Evolutionary conservation across 352 stramenopile genomes (phyloP).

Genomic region (Globisporangium spinosum): DNA sequence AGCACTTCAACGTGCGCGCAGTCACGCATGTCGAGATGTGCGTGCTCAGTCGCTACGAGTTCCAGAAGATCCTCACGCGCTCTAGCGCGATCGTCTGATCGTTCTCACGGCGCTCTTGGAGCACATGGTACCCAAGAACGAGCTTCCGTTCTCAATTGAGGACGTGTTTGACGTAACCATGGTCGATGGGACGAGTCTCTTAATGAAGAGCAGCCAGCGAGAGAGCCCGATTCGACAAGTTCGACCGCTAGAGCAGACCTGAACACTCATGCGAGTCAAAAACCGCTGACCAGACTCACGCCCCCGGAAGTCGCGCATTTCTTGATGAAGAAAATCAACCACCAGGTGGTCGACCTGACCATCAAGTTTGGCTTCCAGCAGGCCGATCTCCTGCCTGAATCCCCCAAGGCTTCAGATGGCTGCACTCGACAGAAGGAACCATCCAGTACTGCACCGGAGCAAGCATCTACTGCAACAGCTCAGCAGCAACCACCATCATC

Average conservation of each 20-base stretch:
- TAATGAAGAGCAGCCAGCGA: not conserved
- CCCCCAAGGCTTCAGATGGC: not conserved
- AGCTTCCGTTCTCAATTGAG: conserved; percentile 15
- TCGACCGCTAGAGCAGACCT: not conserved
- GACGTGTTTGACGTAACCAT: not conserved
- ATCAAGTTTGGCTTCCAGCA: conserved; percentile 15
- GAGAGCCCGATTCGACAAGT: not conserved
- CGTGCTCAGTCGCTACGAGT: conserved; percentile 30
- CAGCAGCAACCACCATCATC: not conserved
- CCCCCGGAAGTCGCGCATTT: not conserved
- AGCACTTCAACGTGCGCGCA: conserved; percentile 36
- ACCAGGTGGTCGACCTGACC: not conserved
- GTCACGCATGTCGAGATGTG: conserved; percentile 49
- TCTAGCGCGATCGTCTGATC: conserved; percentile 27
- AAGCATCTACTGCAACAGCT: not conserved
- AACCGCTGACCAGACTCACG: not conserved
- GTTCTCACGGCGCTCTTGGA: conserved; percentile 36
- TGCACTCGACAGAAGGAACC: too few relatives aligned
- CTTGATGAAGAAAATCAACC: conserved; percentile 5
- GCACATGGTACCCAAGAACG: conserved; percentile 31
- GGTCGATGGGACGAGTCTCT: not conserved
- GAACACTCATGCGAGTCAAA: not conserved
- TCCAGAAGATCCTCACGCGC: conserved; percentile 29
- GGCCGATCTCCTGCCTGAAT: not conserved
- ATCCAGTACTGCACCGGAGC: not conserved